phyloP scores from a whole-genome alignment of 1,284 basidiomycete genomes.

The Coniophora puteana region DNA sequence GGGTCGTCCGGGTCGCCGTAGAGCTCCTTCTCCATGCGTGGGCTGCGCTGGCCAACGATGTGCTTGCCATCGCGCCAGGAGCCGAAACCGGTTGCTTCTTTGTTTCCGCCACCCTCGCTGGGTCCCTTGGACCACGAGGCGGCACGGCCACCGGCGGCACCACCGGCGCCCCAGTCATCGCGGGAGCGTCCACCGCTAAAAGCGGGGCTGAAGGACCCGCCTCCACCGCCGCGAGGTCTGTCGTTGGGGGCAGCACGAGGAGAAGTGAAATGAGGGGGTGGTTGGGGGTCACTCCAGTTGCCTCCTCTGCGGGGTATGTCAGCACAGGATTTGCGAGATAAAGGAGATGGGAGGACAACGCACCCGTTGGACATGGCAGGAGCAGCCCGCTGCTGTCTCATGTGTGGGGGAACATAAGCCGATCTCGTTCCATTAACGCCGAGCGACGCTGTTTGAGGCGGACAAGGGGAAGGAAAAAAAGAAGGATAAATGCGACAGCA shows the following conservation, averaged over 20 bases:
- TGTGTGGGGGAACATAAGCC: conserved; percentile 91
- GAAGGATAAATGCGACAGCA: conserved; percentile 9
- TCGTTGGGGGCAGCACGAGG: conserved; percentile 42
- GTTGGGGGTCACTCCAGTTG: conserved; percentile 72
- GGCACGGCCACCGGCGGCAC: conserved; percentile 42
- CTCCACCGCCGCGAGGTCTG: conserved; percentile 40
- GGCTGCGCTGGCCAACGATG: conserved; percentile 76
- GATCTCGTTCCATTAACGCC: conserved; percentile 71
- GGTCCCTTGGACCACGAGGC: conserved; percentile 34
- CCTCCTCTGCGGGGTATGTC: conserved; percentile 38
- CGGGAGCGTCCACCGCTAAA: too few relatives aligned
- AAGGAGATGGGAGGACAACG: conserved; percentile 18
- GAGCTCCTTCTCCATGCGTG: conserved; percentile 91
- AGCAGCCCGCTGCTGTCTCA: conserved; percentile 82
- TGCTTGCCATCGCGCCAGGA: conserved; percentile 91
- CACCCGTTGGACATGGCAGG: conserved; percentile 55
- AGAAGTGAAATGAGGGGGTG: conserved; percentile 51
- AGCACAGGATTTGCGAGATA: conserved; percentile 11
- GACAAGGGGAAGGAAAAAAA: conserved; percentile 21
- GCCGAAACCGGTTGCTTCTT: conserved; percentile 68
- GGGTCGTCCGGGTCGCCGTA: conserved; percentile 89
- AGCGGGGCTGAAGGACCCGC: conserved; percentile 32
- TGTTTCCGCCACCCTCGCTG: conserved; percentile 39
- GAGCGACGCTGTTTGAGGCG: conserved; percentile 48
- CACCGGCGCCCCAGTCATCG: conserved; percentile 37